phyloP scores from a whole-genome alignment of 352 stramenopile species.

The Phytophthora sp. region DNA sequence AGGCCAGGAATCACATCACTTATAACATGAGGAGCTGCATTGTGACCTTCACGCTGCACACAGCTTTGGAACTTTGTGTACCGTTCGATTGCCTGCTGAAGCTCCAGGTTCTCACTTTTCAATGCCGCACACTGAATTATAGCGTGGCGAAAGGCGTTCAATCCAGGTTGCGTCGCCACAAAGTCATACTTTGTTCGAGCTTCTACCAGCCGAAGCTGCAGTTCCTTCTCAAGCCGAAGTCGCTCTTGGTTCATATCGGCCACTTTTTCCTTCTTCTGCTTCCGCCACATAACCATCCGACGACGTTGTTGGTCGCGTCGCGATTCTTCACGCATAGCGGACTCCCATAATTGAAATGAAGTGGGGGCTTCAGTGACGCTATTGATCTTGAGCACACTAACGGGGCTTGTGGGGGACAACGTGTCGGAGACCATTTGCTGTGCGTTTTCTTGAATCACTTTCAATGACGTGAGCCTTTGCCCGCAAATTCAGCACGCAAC shows the following conservation, averaged over 20 bases:
- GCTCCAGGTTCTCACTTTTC: background rate
- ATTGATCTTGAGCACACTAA: background rate
- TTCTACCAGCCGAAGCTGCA: background rate
- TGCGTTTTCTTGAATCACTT: background rate
- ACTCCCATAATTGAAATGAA: background rate
- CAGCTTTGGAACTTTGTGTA: background rate
- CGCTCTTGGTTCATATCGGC: background rate
- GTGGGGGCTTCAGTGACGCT: background rate
- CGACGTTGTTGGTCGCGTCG: background rate
- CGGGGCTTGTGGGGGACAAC: background rate
- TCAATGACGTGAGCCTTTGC: background rate
- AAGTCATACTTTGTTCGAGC: background rate
- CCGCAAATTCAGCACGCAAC: background rate
- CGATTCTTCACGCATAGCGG: background rate
- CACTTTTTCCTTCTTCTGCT: background rate
- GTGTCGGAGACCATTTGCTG: background rate
- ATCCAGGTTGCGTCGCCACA: no score
- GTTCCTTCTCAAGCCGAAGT: slow-evolving; percentile 1
- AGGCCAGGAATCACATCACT: no score
- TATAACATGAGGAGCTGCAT: background rate
- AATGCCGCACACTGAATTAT: background rate
- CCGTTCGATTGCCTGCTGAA: background rate
- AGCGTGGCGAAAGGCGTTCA: background rate
- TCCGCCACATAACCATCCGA: slow-evolving; percentile 5
- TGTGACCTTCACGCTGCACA: background rate